A percentile compares a stretch with the other conserved stretches of the same genome.
phyloP scores from a whole-genome alignment of 2,329 filamentous ascomycete genomes.

The Alternaria metachromatica region DNA sequence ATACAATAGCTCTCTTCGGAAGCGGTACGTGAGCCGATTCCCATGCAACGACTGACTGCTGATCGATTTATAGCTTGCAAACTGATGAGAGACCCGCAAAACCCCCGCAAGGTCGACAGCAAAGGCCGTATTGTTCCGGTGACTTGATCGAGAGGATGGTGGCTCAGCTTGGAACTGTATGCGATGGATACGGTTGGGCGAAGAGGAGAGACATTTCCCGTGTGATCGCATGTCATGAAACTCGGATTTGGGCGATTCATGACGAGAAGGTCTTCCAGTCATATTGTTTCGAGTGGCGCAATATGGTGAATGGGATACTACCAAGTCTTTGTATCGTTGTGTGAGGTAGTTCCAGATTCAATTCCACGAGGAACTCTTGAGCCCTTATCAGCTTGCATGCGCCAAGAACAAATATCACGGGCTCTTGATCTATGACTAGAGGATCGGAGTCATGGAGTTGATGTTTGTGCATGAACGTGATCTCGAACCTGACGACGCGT shows the following conservation, averaged over 20 bases:
- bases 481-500: constrained; percentile 10
- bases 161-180: no score
- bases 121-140: no score
- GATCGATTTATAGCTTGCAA: no score
- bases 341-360: constrained; percentile 9
- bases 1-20: no score
- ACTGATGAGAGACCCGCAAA: no score
- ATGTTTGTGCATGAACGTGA: not conserved
- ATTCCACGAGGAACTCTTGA: constrained; percentile 7
- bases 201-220: not conserved
- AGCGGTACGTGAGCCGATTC: no score
- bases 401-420: not conserved
- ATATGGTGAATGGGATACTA: not conserved
- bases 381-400: not conserved
- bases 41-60: no score
- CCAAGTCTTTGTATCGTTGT: not conserved
- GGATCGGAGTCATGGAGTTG: not conserved
- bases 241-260: no score
- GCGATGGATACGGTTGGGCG: not conserved
- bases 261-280: not conserved
- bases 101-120: no score
- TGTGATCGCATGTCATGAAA: no score
- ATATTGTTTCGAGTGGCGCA: not conserved
- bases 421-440: not conserved
- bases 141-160: no score